phyloP scores from a whole-genome alignment of 371 early-diverging fungal genomes.

The Mortierella sp. region DNA sequence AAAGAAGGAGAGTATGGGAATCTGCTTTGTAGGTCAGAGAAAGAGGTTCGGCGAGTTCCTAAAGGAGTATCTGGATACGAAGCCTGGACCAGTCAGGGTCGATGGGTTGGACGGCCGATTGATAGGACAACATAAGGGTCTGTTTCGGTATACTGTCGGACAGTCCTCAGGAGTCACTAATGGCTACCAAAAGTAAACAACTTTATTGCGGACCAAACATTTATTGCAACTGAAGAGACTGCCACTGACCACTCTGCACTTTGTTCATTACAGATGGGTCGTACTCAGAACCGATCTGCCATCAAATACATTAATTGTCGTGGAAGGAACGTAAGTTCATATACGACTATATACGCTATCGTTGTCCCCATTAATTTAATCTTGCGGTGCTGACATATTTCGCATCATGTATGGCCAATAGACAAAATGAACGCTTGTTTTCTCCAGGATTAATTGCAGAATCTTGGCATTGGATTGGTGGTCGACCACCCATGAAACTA shows the following conservation, averaged over 20 bases:
- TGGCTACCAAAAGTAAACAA: constrained; percentile 63
- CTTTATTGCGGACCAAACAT: constrained; percentile 2
- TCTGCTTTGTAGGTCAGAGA: constrained; percentile 94
- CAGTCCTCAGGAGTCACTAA: constrained; percentile 75
- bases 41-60: constrained; percentile 84
- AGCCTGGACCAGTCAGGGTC: constrained; percentile 69
- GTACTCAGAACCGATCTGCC: constrained; percentile 67
- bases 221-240: not conserved
- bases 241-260: not conserved
- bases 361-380: not conserved
- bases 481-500: constrained; percentile 49
- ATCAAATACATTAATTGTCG: constrained; percentile 68
- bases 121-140: constrained; percentile 77
- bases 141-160: constrained; percentile 82
- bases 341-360: not conserved
- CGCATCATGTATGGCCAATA: not conserved
- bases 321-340: constrained; percentile 65
- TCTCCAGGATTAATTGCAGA: constrained; percentile 53
- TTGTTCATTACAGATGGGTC: constrained; percentile 66
- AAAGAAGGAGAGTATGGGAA: constrained; percentile 95
- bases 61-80: constrained; percentile 70
- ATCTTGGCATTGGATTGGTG: constrained; percentile 65
- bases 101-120: constrained; percentile 68
- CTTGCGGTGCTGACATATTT: not conserved
- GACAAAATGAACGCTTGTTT: constrained; percentile 60